These are phyloP conservation scores for Bryum argenteum DNA, from an alignment of 225 moss, liverwort and hornwort genomes.

Conservation along the genomic window DNA sequence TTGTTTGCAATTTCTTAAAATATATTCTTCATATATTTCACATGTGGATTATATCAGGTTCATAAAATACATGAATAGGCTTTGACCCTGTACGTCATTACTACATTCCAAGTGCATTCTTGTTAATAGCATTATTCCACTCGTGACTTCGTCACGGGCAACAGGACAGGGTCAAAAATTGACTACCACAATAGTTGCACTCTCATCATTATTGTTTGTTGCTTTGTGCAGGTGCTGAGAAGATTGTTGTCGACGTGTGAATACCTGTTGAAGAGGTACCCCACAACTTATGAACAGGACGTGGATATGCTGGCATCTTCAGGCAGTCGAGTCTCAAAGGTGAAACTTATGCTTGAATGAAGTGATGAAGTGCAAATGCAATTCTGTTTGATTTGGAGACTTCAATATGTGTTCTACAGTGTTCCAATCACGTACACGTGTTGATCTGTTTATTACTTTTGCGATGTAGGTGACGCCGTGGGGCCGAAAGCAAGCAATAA, in stretches of 20 bases:
- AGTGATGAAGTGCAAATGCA: background rate
- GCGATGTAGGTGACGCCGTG: slow-evolving; percentile 63
- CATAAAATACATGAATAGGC: background rate
- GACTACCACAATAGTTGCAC: background rate
- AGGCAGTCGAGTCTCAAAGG: slow-evolving; percentile 9
- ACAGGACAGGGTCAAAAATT: too few species aligned
- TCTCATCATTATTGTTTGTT: background rate
- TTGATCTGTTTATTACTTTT: slow-evolving; percentile 10
- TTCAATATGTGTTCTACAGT: background rate
- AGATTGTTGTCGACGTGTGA: slow-evolving; percentile 79
- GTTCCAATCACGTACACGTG: background rate
- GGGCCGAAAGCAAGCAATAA: slow-evolving; percentile 75
- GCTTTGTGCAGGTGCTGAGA: slow-evolving; percentile 58
- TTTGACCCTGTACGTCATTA: background rate
- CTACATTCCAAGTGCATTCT: too few species aligned
- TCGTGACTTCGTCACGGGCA: too few species aligned
- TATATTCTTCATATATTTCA: background rate
- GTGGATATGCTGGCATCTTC: slow-evolving; percentile 32
- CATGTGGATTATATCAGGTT: background rate
- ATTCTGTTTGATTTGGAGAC: background rate
- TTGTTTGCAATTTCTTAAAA: background rate
- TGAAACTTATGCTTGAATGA: slow-evolving; percentile 8
- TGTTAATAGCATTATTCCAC: too few species aligned
- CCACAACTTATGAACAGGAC: slow-evolving; percentile 72
- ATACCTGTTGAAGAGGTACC: slow-evolving; percentile 66